Evolutionary conservation across 768 basidiomycete species (phyloP).

Genomic region (Tremella fuciformis): DNA sequence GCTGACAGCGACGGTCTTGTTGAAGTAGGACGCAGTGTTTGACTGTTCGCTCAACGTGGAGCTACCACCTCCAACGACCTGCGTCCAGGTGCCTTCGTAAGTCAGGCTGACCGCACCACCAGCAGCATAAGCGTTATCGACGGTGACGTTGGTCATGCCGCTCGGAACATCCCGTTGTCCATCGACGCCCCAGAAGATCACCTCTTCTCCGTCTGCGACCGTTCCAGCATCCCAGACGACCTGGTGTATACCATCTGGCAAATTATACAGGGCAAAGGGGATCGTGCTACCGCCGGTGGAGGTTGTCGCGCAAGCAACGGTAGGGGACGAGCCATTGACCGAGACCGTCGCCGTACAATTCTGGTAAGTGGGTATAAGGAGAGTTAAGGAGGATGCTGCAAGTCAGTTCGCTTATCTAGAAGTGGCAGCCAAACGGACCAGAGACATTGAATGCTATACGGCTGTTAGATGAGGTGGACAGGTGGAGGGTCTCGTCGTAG

Average conservation of each 20-base stretch:
- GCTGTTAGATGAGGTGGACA: constrained; percentile 19
- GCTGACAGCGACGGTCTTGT: constrained; percentile 20
- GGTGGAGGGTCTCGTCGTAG: constrained; percentile 38
- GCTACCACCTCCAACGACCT: background rate
- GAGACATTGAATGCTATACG: constrained; percentile 36
- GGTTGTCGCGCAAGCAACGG: constrained; percentile 35
- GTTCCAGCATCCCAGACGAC: constrained; percentile 23
- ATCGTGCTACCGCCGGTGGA: constrained; percentile 6
- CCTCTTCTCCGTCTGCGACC: constrained; percentile 14
- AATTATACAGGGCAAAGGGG: constrained; percentile 30
- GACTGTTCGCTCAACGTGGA: constrained; percentile 5
- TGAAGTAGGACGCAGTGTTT: constrained; percentile 3
- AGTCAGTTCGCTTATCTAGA: background rate
- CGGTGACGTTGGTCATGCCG: constrained; percentile 29
- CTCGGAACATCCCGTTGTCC: constrained; percentile 15
- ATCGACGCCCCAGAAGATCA: constrained; percentile 44
- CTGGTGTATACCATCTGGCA: constrained; percentile 33
- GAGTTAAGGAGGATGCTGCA: constrained; percentile 33
- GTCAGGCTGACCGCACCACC: constrained; percentile 4
- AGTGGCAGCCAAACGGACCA: constrained; percentile 23
- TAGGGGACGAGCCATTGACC: constrained; percentile 33
- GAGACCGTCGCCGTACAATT: constrained; percentile 36
- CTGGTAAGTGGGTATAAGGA: constrained; percentile 31
- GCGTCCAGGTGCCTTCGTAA: constrained; percentile 21
- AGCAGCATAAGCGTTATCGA: constrained; percentile 25